Evolutionary conservation across 2,329 filamentous ascomycete genomes (phyloP).

Genomic region (Calonectria naviculata): DNA sequence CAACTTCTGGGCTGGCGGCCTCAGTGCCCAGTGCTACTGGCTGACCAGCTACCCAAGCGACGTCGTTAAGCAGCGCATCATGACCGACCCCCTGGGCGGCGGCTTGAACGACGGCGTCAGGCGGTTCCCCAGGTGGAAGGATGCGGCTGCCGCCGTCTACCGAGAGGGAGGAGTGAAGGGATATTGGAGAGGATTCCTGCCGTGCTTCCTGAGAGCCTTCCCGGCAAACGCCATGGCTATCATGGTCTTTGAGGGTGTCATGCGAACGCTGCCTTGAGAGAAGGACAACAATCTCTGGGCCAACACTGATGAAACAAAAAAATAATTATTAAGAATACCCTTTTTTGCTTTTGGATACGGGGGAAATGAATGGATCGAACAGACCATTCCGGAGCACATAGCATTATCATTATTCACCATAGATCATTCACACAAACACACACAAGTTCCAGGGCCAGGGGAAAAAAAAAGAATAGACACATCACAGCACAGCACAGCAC

Average conservation of each 20-base stretch:
- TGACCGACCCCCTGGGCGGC: conserved; percentile 91
- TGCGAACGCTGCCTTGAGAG: conserved; percentile 70
- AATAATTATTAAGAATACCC: conserved; percentile 2
- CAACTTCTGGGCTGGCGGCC: conserved; percentile 97
- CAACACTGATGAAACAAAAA: background rate
- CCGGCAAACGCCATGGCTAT: conserved; percentile 95
- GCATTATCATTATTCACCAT: background rate
- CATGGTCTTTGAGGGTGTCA: conserved; percentile 92
- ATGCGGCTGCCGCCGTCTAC: conserved; percentile 83
- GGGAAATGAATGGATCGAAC: background rate
- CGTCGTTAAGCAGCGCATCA: conserved; percentile 95
- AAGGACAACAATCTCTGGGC: background rate
- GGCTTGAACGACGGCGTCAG: conserved; percentile 73
- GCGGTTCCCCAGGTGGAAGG: conserved; percentile 79
- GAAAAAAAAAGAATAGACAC: background rate
- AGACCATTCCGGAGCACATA: background rate
- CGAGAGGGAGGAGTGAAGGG: conserved; percentile 80
- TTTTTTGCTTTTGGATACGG: background rate
- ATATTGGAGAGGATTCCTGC: conserved; percentile 93
- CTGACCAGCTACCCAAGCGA: conserved; percentile 90
- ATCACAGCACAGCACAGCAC: background rate
- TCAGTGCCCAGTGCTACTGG: conserved; percentile 97
- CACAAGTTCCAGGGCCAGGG: background rate
- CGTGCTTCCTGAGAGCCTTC: conserved; percentile 93
- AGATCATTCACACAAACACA: background rate